Conservation (phyloP, 1,284 basidiomycete species). For the Fomes fomentarius region DNA sequence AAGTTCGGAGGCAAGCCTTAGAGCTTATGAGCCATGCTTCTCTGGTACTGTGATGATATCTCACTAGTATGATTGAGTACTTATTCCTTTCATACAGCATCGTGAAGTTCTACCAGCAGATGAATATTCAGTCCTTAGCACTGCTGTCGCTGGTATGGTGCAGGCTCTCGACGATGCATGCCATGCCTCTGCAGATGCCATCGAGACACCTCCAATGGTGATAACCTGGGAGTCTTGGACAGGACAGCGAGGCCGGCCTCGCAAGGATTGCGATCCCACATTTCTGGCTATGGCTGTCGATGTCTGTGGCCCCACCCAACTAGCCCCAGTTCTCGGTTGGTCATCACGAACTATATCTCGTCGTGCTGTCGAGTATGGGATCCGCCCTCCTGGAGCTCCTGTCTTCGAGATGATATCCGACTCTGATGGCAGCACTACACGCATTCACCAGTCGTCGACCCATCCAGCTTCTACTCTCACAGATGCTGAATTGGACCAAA, state of each 20-base stretch:
- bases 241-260: slow-evolving; percentile 31
- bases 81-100: not conserved
- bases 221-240: slow-evolving; percentile 17
- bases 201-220: slow-evolving; percentile 15
- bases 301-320: slow-evolving; percentile 29
- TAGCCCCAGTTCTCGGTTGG: slow-evolving; percentile 28
- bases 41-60: not conserved
- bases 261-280: slow-evolving; percentile 31
- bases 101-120: not conserved
- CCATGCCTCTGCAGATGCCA: slow-evolving; percentile 26
- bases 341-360: slow-evolving; percentile 32
- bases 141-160: slow-evolving; percentile 27
- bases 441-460: not conserved
- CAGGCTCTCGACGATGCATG: slow-evolving; percentile 25
- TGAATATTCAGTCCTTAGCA: slow-evolving; percentile 23
- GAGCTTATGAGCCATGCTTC: not conserved
- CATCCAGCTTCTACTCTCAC: slow-evolving; percentile 8
- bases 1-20: not conserved
- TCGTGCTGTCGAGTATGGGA: slow-evolving; percentile 34
- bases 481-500: slow-evolving; percentile 25
- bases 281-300: slow-evolving; percentile 31
- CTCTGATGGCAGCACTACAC: not conserved
- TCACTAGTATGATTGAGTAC: not conserved
- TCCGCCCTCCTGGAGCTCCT: slow-evolving; percentile 33
- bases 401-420: slow-evolving; percentile 19